Percentiles rank a stretch among this genome's conserved stretches.
Conservation (phyloP, 2,329 filamentous ascomycete genomes). For the Monascus ruber region DNA sequence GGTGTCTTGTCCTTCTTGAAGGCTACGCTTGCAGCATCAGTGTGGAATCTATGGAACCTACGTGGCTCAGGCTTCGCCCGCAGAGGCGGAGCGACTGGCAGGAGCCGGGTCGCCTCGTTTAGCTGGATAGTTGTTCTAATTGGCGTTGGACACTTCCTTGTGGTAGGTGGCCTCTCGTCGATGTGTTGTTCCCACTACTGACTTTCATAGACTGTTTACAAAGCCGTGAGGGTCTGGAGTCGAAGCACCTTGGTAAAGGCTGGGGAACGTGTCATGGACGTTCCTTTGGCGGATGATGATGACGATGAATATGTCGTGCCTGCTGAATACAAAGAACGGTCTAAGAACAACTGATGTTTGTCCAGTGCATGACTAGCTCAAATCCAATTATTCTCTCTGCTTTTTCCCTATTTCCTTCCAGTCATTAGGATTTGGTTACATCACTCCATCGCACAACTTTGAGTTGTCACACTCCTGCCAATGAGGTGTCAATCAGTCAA, state of each 20-base stretch:
- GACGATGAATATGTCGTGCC: conserved; percentile 44
- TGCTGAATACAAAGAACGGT: conserved; percentile 6
- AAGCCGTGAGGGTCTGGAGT: conserved; percentile 63
- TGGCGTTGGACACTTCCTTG: conserved; percentile 68
- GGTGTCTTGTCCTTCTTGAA: conserved; percentile 80
- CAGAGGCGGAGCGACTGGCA: conserved; percentile 50
- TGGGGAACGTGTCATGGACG: conserved; percentile 71
- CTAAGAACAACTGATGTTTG: conserved; percentile 15
- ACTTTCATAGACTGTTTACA: conserved; percentile 59
- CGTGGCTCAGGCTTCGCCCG: conserved; percentile 49
- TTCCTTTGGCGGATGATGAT: conserved; percentile 44
- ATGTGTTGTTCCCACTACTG: conserved; percentile 2
- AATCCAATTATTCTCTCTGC: not conserved
- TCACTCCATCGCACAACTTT: conserved; percentile 65
- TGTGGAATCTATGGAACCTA: conserved; percentile 68
- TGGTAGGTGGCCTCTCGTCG: conserved; percentile 40
- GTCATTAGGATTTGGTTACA: conserved; percentile 1
- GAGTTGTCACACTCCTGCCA: conserved; percentile 81
- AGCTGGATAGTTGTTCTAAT: conserved; percentile 70
- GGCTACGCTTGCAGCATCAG: conserved; percentile 59
- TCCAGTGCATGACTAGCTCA: not conserved
- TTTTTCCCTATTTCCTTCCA: not conserved
- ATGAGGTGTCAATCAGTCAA: conserved; percentile 93
- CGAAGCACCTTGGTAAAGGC: conserved; percentile 62
- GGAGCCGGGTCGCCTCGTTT: conserved; percentile 66